Percentiles rank a stretch among this genome's conserved stretches.
Evolutionary conservation across 2,329 filamentous ascomycete genomes (phyloP).

Genomic region (Thelonectria rubi): DNA sequence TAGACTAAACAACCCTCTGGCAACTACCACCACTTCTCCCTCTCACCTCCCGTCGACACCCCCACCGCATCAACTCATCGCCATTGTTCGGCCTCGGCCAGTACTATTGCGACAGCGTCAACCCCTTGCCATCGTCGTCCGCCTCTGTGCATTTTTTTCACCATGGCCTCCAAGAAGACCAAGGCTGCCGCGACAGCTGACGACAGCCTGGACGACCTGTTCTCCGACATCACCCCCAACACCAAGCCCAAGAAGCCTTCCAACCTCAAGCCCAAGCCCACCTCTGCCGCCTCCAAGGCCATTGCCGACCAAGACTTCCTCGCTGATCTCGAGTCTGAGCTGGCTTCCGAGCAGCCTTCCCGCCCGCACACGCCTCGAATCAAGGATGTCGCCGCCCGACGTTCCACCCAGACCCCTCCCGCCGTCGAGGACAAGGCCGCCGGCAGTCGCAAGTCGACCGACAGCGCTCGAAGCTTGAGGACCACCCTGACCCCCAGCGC

Average conservation of each 20-base stretch:
- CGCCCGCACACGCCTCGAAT: conserved; percentile 85
- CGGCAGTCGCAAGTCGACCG: conserved; percentile 74
- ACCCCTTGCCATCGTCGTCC: conserved; percentile 15
- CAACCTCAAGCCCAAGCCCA: conserved; percentile 55
- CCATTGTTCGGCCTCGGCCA: background rate
- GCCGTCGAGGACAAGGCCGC: conserved; percentile 71
- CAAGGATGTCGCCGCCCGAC: conserved; percentile 59
- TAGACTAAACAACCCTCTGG: conserved; percentile 37
- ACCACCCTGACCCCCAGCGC: conserved; percentile 76
- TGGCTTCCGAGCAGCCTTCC: conserved; percentile 75
- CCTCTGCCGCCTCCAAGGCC: conserved; percentile 60
- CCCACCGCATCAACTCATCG: conserved; percentile 6
- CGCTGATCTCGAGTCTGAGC: conserved; percentile 80
- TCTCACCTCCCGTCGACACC: conserved; percentile 24
- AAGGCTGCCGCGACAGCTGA: conserved; percentile 63
- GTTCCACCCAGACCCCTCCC: conserved; percentile 59
- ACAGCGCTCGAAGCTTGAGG: conserved; percentile 77
- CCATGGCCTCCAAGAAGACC: conserved; percentile 69
- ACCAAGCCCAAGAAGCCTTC: conserved; percentile 58
- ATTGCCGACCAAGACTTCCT: conserved; percentile 76
- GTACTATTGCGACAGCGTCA: background rate
- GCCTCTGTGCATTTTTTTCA: conserved; percentile 30
- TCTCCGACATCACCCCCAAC: conserved; percentile 68
- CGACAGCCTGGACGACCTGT: conserved; percentile 72
- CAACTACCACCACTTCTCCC: conserved; percentile 24